These are phyloP conservation scores for Elongisporangium undulatum DNA, from an alignment of 352 stramenopile species.

Conservation along the genomic window DNA sequence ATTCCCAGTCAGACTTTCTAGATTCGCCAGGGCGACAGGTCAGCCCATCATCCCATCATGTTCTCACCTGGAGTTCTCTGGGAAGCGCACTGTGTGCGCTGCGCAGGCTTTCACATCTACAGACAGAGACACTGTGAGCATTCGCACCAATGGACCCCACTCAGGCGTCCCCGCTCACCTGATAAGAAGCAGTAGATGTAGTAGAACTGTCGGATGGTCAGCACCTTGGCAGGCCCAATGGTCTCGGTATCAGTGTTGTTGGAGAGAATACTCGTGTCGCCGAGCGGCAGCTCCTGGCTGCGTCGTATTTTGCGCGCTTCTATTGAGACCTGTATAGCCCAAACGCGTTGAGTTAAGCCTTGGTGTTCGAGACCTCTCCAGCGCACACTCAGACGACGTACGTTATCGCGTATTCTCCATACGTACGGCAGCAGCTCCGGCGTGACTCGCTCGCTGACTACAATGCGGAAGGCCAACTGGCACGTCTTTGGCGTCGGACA, in stretches of 20 bases:
- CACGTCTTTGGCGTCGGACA: constrained; percentile 76
- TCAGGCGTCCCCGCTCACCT: constrained; percentile 11
- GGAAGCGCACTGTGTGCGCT: constrained; percentile 53
- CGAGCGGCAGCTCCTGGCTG: constrained; percentile 27
- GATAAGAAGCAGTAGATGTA: constrained; percentile 82
- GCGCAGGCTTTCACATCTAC: constrained; percentile 62
- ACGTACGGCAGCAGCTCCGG: constrained; percentile 66
- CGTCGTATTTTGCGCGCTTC: constrained; percentile 74
- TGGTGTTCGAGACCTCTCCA: not conserved
- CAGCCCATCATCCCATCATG: not conserved
- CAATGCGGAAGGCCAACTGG: constrained; percentile 66
- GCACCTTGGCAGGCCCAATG: constrained; percentile 60
- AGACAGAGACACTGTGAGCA: not conserved
- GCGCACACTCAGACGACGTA: constrained; percentile 10
- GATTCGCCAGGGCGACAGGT: not conserved
- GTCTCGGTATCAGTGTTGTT: constrained; percentile 23
- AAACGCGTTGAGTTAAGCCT: not conserved
- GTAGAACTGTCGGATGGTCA: constrained; percentile 75
- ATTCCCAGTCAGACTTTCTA: not conserved
- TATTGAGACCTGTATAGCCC: constrained; percentile 25
- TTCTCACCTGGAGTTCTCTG: constrained; percentile 27
- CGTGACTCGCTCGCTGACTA: constrained; percentile 59
- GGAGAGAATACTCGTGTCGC: constrained; percentile 10
- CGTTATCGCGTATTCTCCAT: constrained; percentile 65
- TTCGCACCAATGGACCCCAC: not conserved